phyloP scores from a whole-genome alignment of 805 yeast genomes.

The Allodekkera sacchari region DNA sequence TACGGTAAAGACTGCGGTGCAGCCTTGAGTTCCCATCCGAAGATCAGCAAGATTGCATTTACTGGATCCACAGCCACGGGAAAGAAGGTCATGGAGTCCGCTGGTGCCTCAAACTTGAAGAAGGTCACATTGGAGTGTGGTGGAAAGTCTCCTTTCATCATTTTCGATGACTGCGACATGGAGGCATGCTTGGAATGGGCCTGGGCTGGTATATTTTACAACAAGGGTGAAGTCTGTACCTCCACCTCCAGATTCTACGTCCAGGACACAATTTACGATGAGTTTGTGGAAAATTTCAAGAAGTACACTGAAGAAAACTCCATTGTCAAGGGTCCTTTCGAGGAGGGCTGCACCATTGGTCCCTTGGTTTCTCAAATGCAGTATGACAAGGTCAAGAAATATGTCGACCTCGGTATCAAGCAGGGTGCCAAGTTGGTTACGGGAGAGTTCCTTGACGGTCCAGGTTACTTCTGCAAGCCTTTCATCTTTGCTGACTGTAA shows the following conservation, averaged over 20 bases:
- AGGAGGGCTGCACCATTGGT: constrained; percentile 58
- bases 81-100: constrained; percentile 56
- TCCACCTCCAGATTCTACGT: constrained; percentile 39
- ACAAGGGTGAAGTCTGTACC: constrained; percentile 41
- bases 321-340: constrained; percentile 63
- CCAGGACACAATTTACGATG: constrained; percentile 35
- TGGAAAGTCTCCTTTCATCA: constrained; percentile 48
- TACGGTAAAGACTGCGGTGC: constrained; percentile 64
- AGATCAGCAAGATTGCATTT: constrained; percentile 64
- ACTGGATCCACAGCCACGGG: constrained; percentile 79
- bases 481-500: constrained; percentile 63
- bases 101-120: constrained; percentile 48
- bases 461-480: constrained; percentile 65
- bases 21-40: constrained; percentile 56
- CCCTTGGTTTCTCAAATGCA: constrained; percentile 65
- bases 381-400: constrained; percentile 57
- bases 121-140: constrained; percentile 56
- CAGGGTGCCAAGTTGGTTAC: constrained; percentile 68
- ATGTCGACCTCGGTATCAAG: constrained; percentile 54
- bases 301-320: constrained; percentile 31
- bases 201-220: constrained; percentile 36
- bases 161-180: constrained; percentile 45
- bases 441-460: constrained; percentile 50
- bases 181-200: constrained; percentile 47
- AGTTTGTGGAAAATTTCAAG: constrained; percentile 30